phyloP scores from a whole-genome alignment of 169 alveolate genomes.

The Toxoplasma gondii region DNA sequence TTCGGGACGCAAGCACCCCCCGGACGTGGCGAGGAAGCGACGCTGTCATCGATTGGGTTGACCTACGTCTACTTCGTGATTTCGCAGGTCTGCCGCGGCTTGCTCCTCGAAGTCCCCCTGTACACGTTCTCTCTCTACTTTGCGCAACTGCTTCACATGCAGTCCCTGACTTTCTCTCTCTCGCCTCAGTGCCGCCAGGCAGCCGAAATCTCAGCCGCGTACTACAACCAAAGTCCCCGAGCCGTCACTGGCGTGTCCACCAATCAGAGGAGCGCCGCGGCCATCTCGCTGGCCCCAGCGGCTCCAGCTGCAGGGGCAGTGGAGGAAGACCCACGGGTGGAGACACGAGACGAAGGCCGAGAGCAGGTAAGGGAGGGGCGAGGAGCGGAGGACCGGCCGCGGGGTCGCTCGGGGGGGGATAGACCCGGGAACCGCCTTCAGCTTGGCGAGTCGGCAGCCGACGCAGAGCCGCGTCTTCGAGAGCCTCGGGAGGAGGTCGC shows the following conservation, averaged over 20 bases:
- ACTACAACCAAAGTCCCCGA: neutral
- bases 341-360: too few species aligned
- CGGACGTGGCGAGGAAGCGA: neutral
- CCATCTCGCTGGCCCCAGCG: neutral
- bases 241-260: neutral
- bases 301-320: neutral
- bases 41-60: neutral
- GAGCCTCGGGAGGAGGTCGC: neutral
- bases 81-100: neutral
- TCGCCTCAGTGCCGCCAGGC: neutral
- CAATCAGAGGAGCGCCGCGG: neutral
- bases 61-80: neutral
- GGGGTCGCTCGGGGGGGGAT: neutral
- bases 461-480: neutral
- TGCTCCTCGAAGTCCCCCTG: neutral
- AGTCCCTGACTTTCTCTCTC: neutral
- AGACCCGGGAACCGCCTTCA: neutral
- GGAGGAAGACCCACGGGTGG: neutral
- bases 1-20: neutral
- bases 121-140: neutral
- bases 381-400: too few species aligned
- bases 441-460: neutral
- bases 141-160: slow-evolving; percentile 8
- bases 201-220: neutral
- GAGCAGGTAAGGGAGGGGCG: too few species aligned